Base-by-base conservation (phyloP, 2,329 filamentous ascomycete genomes). In the Fusarium sp. region DNA sequence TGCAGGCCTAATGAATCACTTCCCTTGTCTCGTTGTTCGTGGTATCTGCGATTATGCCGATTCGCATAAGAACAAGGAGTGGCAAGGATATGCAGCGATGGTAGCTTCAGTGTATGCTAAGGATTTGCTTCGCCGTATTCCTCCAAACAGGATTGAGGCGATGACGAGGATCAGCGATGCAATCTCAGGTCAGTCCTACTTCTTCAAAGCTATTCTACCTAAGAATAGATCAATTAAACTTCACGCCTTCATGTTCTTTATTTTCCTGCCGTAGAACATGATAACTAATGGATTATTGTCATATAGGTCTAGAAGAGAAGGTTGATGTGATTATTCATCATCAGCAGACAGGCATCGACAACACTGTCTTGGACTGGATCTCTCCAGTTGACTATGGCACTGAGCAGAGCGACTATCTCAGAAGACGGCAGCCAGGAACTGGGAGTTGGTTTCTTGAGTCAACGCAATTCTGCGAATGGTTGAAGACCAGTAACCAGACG, bases 31-130 rank as follows among this genome's bases (percentile, higher is more conserved):
- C 0, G 69, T 76, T 0, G 76, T 81, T n/a, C 72, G 76, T 8
- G 79, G 78, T 0, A 76, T 80, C 3, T 81, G 75, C 33, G 75
- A 79, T 23, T 81, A 80, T 50, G 73, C 77, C 2, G 79, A 82
- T 48, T 74, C 71, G 0, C 78, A 80, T 43, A 65, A 58, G 21
- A 55, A 53, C 25, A 43, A 67, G 4, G 13, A 25, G 4, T 80
- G 77, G 79, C 76, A 79, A 23, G 18, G 25, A 0, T 80, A 79
- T 53, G 79, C 79, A 0, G 77, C 79, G 0, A 68, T 67, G 1
- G 68, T 67, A 0, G 78, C 79, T 0, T 76, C 77, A 0, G 77
- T 45, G 14, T 67, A 58, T n/a, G 41, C 64, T 1, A 65, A 66
- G 25, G 55, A 63, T 10, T n/a, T 64, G 1, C 43, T 67, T 4